Percentiles rank a stretch among this genome's conserved stretches.
phyloP scores from a whole-genome alignment of 2,329 filamentous ascomycete species.

The Ophiosphaerella herpotricha region DNA sequence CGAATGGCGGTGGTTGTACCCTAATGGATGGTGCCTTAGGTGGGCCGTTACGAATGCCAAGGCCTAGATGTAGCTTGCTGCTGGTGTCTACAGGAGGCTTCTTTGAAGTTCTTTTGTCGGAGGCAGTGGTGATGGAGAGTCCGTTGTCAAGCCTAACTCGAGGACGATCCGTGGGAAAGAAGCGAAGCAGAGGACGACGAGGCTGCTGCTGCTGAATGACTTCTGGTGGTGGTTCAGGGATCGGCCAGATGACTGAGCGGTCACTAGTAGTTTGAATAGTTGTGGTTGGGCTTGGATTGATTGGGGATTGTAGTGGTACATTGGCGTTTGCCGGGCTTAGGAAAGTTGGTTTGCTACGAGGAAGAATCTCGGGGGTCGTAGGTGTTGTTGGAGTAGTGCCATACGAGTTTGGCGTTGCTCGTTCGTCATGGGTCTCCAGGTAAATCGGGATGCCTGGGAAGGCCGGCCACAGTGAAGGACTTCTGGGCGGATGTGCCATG shows the following conservation, averaged over 20 bases:
- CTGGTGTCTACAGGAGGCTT: not conserved
- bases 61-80: not conserved
- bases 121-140: not conserved
- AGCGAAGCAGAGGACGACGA: conserved; percentile 17
- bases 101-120: not conserved
- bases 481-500: conserved; percentile 7
- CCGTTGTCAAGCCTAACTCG: conserved; percentile 13
- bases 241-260: conserved; percentile 23
- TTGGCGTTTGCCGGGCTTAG: conserved; percentile 1
- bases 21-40: not conserved
- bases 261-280: conserved; percentile 25
- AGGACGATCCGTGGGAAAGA: conserved; percentile 19
- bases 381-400: conserved; percentile 27
- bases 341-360: conserved; percentile 1
- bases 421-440: conserved; percentile 24
- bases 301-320: not conserved
- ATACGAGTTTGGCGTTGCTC: conserved; percentile 17
- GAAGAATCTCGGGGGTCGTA: conserved; percentile 19
- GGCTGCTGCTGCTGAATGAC: conserved; percentile 3
- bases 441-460: conserved; percentile 34
- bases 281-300: conserved; percentile 16
- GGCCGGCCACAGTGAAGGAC: conserved; percentile 21
- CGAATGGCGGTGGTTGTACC: not conserved
- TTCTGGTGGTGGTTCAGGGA: conserved; percentile 24
- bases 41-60: not conserved